These are phyloP conservation scores for Penicillium desertorum DNA, from an alignment of 495 filamentous ascomycete species.

Conservation along the genomic window DNA sequence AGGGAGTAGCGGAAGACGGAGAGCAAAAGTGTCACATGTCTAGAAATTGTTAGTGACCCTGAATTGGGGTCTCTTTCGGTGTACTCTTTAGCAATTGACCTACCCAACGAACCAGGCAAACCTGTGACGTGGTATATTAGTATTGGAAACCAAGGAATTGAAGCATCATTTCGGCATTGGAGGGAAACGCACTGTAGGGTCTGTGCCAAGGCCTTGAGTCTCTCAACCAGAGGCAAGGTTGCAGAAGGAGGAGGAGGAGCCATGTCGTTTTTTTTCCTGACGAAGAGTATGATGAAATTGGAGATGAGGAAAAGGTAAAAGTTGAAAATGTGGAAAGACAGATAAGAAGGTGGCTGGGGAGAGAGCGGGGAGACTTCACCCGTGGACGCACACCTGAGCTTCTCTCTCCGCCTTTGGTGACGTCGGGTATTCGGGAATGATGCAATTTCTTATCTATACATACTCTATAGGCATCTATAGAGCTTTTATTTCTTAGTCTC, in stretches of 20 bases:
- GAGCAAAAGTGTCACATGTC: slow-evolving; percentile 80
- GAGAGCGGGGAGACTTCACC: slow-evolving; percentile 26
- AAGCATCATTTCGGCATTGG: slow-evolving; percentile 16
- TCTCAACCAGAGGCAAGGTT: slow-evolving; percentile 67
- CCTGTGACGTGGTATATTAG: slow-evolving; percentile 38
- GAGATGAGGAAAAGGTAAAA: slow-evolving; percentile 5
- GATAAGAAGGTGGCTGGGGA: slow-evolving; percentile 30
- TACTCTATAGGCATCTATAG: background rate
- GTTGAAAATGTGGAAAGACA: slow-evolving; percentile 13
- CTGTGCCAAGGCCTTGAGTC: slow-evolving; percentile 72
- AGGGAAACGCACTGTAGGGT: slow-evolving; percentile 75
- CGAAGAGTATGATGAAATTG: background rate
- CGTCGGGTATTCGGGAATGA: slow-evolving; percentile 25
- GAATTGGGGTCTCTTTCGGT: slow-evolving; percentile 3
- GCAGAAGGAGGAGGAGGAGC: slow-evolving; percentile 71
- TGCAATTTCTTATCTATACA: slow-evolving; percentile 15
- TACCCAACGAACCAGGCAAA: slow-evolving; percentile 92
- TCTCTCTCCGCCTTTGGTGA: slow-evolving; percentile 30
- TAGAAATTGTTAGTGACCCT: slow-evolving; percentile 35
- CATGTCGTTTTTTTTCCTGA: slow-evolving; percentile 49
- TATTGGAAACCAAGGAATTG: slow-evolving; percentile 37
- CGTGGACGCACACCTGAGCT: slow-evolving; percentile 15
- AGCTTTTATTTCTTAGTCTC: background rate
- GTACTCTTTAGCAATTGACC: slow-evolving; percentile 36
- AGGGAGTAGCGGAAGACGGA: slow-evolving; percentile 78